These are phyloP conservation scores for Globisporangium camurandrum DNA, from an alignment of 352 stramenopile species.

Conservation along the genomic window DNA sequence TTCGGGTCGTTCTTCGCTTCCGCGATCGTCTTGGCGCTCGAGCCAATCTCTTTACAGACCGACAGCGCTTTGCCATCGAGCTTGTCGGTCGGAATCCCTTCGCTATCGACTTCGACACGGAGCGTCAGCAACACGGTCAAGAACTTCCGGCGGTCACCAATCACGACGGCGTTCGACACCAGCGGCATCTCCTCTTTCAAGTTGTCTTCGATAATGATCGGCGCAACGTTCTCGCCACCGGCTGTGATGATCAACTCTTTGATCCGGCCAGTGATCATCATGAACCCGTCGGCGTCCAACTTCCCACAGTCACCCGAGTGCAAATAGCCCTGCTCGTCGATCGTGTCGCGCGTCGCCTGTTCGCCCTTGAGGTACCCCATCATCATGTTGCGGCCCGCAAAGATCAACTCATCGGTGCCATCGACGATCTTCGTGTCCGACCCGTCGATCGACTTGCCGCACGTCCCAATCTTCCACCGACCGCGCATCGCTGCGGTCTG, in stretches of 20 bases:
- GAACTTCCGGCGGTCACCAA: constrained; percentile 93
- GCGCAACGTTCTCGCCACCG: constrained; percentile 94
- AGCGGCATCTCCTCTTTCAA: constrained; percentile 85
- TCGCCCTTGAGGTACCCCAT: constrained; percentile 86
- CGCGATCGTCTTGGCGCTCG: constrained; percentile 51
- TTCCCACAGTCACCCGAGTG: constrained; percentile 91
- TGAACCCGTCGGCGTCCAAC: constrained; percentile 89
- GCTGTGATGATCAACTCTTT: constrained; percentile 95
- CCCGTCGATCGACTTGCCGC: constrained; percentile 69
- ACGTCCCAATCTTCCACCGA: constrained; percentile 87
- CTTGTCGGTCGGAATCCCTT: constrained; percentile 78
- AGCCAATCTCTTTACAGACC: constrained; percentile 57
- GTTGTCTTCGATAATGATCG: constrained; percentile 88
- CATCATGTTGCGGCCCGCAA: constrained; percentile 82
- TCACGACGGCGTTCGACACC: constrained; percentile 89
- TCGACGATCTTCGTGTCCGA: constrained; percentile 47
- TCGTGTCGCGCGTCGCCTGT: constrained; percentile 77
- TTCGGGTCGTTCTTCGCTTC: constrained; percentile 71
- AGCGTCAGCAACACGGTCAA: constrained; percentile 86
- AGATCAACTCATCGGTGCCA: constrained; percentile 68
- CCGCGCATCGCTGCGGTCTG: constrained; percentile 67
- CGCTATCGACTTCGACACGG: constrained; percentile 63
- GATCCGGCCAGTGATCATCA: constrained; percentile 93
- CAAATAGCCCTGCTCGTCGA: constrained; percentile 91
- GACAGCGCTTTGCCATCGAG: constrained; percentile 62